A percentile compares a stretch with the other conserved stretches of the same genome.
These are phyloP conservation scores for Paracoccidioides lutzii DNA, from an alignment of 2,329 filamentous ascomycete species.

Conservation along the genomic window DNA sequence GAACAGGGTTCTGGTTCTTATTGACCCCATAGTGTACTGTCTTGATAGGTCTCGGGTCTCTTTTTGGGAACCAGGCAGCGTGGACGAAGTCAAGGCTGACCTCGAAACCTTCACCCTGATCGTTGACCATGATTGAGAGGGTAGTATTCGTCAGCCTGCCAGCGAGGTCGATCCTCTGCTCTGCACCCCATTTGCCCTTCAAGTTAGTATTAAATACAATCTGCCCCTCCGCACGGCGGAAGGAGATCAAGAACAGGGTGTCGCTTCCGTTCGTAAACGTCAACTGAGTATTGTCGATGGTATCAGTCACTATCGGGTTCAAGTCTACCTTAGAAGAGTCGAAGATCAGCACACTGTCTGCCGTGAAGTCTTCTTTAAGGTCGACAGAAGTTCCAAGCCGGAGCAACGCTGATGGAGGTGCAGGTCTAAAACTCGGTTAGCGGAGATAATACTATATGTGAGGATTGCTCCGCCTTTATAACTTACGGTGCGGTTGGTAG, in stretches of 20 bases:
- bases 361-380: neutral
- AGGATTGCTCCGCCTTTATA: neutral
- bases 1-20: neutral
- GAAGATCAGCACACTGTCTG: neutral
- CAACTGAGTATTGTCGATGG: slow-evolving; percentile 1
- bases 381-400: neutral
- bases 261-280: neutral
- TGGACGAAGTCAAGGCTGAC: slow-evolving; percentile 1
- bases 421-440: neutral
- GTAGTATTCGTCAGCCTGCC: neutral
- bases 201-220: neutral
- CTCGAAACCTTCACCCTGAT: slow-evolving; percentile 1
- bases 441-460: neutral
- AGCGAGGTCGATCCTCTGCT: neutral
- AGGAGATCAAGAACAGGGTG: neutral
- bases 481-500: neutral
- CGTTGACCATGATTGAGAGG: neutral
- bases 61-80: neutral
- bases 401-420: neutral
- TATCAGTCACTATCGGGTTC: neutral
- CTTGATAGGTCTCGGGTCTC: neutral
- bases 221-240: neutral
- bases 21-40: neutral
- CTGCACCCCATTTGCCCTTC: neutral
- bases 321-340: neutral